Percentiles rank a stretch among this genome's conserved stretches.
Conservation (phyloP, 1,284 basidiomycete species). For the Microstroma glucosiphilum region DNA sequence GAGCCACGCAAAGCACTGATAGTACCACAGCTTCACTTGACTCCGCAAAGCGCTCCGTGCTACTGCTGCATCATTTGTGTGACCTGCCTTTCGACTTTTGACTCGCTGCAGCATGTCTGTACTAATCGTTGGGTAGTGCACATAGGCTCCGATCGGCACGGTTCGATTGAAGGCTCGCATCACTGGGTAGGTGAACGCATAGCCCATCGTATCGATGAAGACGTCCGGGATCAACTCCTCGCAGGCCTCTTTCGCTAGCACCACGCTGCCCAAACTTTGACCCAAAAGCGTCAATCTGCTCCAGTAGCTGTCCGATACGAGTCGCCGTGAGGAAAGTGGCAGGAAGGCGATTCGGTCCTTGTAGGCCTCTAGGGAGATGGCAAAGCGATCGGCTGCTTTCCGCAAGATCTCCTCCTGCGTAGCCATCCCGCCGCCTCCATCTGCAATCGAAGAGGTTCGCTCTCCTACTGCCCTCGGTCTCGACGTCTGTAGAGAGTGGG, state of each 20-base stretch:
- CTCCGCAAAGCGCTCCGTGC: conserved; percentile 62
- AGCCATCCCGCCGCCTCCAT: conserved; percentile 9
- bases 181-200: conserved; percentile 82
- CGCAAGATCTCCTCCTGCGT: conserved; percentile 73
- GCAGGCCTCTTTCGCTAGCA: conserved; percentile 74
- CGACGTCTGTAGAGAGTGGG: neutral
- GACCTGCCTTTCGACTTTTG: conserved; percentile 56
- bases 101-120: conserved; percentile 87
- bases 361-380: conserved; percentile 62
- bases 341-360: conserved; percentile 65
- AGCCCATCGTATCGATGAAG: conserved; percentile 98
- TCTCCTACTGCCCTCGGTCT: neutral
- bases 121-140: conserved; percentile 92
- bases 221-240: conserved; percentile 69
- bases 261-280: conserved; percentile 80
- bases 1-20: conserved; percentile 74
- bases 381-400: conserved; percentile 66
- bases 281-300: conserved; percentile 80
- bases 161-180: conserved; percentile 60
- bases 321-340: conserved; percentile 63
- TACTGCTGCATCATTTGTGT: conserved; percentile 61
- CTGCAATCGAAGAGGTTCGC: neutral
- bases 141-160: conserved; percentile 77
- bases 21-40: conserved; percentile 73
- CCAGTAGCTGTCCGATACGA: conserved; percentile 80